Percentiles rank a stretch among this genome's conserved stretches.
These are phyloP conservation scores for Lactifluus volemus DNA, from an alignment of 768 basidiomycete species.

Conservation along the genomic window DNA sequence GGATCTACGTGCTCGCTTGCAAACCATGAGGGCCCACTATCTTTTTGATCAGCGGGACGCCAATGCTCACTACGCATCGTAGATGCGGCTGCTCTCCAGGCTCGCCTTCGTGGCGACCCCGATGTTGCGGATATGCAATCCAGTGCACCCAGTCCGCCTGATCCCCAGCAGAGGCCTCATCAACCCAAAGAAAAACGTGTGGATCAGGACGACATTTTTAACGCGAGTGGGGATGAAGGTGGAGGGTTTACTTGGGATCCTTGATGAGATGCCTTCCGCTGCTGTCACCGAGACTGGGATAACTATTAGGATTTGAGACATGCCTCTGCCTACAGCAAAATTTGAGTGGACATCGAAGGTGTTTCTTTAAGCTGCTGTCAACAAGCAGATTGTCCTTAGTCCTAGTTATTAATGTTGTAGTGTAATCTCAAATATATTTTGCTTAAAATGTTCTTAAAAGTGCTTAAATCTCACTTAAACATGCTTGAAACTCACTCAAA, in stretches of 20 bases:
- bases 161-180: background rate
- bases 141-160: background rate
- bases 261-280: conserved; percentile 55
- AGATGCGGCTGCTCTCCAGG: conserved; percentile 37
- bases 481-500: no score
- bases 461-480: no score
- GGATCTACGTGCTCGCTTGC: conserved; percentile 39
- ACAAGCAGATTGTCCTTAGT: no score
- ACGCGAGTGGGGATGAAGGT: conserved; percentile 38
- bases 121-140: background rate
- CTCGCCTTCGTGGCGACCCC: conserved; percentile 30
- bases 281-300: conserved; percentile 48
- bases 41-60: conserved; percentile 67
- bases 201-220: conserved; percentile 38
- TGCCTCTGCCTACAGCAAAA: conserved; percentile 78
- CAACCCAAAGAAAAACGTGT: conserved; percentile 11
- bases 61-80: conserved; percentile 41
- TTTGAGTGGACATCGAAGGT: conserved; percentile 74
- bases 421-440: no score
- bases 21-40: conserved; percentile 45
- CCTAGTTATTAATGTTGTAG: no score
- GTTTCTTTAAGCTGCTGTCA: conserved; percentile 58
- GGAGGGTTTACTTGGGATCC: conserved; percentile 65
- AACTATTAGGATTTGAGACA: conserved; percentile 50
- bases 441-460: no score